phyloP scores from a whole-genome alignment of 225 moss, liverwort and hornwort species.

The Bryum argenteum region DNA sequence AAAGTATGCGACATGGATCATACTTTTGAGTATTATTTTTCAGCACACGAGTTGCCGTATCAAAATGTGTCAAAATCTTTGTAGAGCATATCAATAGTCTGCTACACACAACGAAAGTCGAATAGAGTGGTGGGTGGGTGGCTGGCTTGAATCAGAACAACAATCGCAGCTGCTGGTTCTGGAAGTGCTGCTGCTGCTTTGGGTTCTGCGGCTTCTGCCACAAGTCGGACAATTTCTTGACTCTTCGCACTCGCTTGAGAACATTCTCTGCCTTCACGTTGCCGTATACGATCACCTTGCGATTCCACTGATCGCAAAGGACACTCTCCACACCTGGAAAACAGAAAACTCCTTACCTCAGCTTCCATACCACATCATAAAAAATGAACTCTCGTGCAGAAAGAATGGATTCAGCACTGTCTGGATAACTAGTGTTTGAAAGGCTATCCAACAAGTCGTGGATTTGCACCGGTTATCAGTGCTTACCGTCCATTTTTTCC shows the following conservation, averaged over 20 bases:
- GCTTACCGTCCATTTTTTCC: conserved; percentile 47
- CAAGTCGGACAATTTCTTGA: conserved; percentile 46
- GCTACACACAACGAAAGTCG: conserved; percentile 27
- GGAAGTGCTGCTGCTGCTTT: conserved; percentile 25
- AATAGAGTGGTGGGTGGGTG: background rate
- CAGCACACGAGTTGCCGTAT: conserved; percentile 2
- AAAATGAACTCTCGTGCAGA: background rate
- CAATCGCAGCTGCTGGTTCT: conserved; percentile 1
- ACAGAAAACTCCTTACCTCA: background rate
- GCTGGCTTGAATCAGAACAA: conserved; percentile 9
- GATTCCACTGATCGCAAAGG: conserved; percentile 55
- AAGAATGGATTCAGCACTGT: too few species aligned
- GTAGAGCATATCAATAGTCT: conserved; percentile 1
- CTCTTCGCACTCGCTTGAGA: conserved; percentile 50
- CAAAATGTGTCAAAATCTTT: conserved; percentile 47
- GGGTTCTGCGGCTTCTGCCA: conserved; percentile 47
- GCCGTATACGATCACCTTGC: conserved; percentile 53
- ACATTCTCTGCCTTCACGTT: conserved; percentile 47
- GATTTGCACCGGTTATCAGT: too few species aligned
- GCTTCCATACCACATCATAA: background rate
- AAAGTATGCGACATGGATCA: background rate
- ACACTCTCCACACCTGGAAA: conserved; percentile 53
- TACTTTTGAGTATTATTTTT: too few species aligned
- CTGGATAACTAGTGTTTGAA: too few species aligned
- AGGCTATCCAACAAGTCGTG: too few species aligned